phyloP scores from a whole-genome alignment of 2,329 filamentous ascomycete species.

The Diaporthe ampelina region DNA sequence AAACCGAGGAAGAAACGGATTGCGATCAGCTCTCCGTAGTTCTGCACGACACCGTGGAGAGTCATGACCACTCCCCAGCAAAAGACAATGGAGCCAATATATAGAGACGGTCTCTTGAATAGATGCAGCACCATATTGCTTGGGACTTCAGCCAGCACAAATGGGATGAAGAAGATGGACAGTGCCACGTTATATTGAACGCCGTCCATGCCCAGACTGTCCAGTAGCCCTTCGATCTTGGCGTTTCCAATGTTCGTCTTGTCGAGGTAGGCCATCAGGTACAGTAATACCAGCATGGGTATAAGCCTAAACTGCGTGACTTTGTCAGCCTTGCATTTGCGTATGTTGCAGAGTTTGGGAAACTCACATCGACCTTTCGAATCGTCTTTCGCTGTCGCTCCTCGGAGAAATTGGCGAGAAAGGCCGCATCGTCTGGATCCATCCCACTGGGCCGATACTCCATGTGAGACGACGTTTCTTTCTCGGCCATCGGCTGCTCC shows the following conservation, averaged over 20 bases:
- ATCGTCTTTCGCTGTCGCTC: background rate
- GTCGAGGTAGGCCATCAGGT: conserved; percentile 51
- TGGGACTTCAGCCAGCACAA: conserved; percentile 57
- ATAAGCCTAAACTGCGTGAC: background rate
- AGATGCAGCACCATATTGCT: conserved; percentile 58
- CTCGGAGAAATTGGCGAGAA: background rate
- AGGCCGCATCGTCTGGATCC: background rate
- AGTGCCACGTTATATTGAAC: conserved; percentile 60
- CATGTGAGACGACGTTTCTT: background rate
- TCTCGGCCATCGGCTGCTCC: background rate
- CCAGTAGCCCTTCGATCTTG: conserved; percentile 57
- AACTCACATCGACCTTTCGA: background rate
- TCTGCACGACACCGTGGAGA: conserved; percentile 60
- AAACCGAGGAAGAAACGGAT: conserved; percentile 61
- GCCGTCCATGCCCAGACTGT: conserved; percentile 57
- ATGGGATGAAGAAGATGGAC: conserved; percentile 54
- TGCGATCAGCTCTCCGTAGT: conserved; percentile 55
- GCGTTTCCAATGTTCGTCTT: conserved; percentile 60
- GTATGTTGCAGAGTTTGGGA: background rate
- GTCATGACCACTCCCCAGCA: conserved; percentile 62
- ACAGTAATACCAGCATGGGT: conserved; percentile 44
- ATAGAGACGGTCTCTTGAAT: conserved; percentile 53
- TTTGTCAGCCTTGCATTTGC: background rate
- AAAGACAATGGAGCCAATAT: conserved; percentile 56
- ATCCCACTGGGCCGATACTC: background rate